A percentile compares a stretch with the other conserved stretches of the same genome.
Conservation (phyloP, 2,329 filamentous ascomycete genomes). For the Claviceps capensis region DNA sequence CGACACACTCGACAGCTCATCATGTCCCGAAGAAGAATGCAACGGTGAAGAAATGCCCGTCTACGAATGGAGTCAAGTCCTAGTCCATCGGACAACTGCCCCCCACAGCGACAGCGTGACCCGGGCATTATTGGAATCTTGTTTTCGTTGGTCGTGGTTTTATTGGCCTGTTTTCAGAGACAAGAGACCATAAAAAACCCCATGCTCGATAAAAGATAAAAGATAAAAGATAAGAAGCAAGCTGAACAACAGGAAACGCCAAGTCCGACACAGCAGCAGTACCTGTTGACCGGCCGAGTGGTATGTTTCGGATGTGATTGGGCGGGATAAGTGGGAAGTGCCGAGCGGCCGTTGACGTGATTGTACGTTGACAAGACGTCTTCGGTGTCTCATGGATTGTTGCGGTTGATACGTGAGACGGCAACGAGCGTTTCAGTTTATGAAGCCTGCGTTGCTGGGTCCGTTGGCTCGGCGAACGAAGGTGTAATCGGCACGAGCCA, state of each 20-base stretch:
- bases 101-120: neutral
- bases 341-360: conserved; percentile 7
- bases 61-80: neutral
- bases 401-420: too few species aligned
- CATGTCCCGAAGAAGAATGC: neutral
- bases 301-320: neutral
- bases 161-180: too few species aligned
- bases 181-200: too few species aligned
- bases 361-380: neutral
- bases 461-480: too few species aligned
- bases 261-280: neutral
- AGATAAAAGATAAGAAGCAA: too few species aligned
- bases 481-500: too few species aligned
- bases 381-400: neutral
- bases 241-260: neutral
- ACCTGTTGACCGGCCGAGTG: conserved; percentile 3
- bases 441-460: too few species aligned
- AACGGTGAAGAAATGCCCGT: neutral
- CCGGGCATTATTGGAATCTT: neutral
- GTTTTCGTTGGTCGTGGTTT: too few species aligned
- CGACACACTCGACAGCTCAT: conserved; percentile 26
- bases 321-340: neutral
- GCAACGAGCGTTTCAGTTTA: too few species aligned
- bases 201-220: too few species aligned
- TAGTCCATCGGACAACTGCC: neutral